A percentile compares a stretch with the other conserved stretches of the same genome.
These are phyloP conservation scores for Populus euphratica DNA, from an alignment of 345 rosid species.

Conservation along the genomic window DNA sequence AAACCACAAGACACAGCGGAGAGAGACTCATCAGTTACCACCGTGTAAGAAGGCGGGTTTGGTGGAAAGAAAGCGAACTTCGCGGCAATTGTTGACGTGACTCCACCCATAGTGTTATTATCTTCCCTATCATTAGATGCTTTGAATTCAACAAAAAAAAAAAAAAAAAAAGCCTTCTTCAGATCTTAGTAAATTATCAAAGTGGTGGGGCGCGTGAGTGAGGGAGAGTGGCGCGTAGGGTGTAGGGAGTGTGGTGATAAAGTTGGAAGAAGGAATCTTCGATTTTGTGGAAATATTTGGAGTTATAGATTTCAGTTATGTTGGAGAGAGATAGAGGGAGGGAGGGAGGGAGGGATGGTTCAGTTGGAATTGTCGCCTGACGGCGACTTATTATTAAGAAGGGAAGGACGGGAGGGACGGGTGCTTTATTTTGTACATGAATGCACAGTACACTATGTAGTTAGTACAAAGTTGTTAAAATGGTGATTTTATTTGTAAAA, in stretches of 20 bases:
- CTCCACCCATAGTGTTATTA: slow-evolving; percentile 68
- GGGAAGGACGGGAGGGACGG: too few relatives aligned
- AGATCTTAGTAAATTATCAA: slow-evolving; percentile 7
- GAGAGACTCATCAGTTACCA: slow-evolving; percentile 42
- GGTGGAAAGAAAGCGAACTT: slow-evolving; percentile 99
- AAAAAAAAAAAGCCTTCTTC: slow-evolving; percentile 19
- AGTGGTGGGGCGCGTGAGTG: slow-evolving; percentile 6
- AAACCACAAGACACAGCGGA: slow-evolving; percentile 19
- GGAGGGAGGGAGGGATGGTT: too few relatives aligned
- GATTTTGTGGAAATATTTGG: neutral
- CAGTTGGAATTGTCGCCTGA: too few relatives aligned
- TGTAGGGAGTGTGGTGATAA: neutral
- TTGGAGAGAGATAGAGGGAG: too few relatives aligned
- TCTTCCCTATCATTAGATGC: slow-evolving; percentile 38
- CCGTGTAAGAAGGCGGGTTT: slow-evolving; percentile 73
- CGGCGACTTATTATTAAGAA: too few relatives aligned
- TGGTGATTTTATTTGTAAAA: accelerated
- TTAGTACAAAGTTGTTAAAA: too few relatives aligned
- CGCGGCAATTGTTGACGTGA: slow-evolving; percentile 93
- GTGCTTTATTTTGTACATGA: too few relatives aligned
- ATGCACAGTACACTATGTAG: too few relatives aligned
- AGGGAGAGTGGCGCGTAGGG: slow-evolving; percentile 2
- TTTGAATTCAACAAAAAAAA: slow-evolving; percentile 25
- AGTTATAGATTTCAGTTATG: neutral
- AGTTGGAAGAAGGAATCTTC: neutral